phyloP scores from a whole-genome alignment of 2,329 filamentous ascomycete genomes.

The Aspergillus pseudoviridinutans region DNA sequence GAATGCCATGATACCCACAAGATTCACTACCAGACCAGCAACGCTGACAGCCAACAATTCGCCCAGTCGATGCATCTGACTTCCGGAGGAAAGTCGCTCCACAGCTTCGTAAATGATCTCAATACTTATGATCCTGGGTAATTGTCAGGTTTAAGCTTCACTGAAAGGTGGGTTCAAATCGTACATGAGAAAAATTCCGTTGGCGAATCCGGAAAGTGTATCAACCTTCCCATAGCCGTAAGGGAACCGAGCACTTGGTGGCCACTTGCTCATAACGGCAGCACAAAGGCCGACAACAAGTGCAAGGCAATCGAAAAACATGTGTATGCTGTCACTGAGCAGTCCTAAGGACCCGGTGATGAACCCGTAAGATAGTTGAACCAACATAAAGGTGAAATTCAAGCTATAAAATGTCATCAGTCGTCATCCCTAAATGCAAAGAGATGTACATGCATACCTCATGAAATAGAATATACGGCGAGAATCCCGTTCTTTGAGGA shows the following conservation, averaged over 20 bases:
- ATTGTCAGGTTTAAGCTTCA: conserved; percentile 10
- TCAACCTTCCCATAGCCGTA: conserved; percentile 98
- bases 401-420: conserved; percentile 53
- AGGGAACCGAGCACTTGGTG: conserved; percentile 79
- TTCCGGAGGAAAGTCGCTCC: conserved; percentile 78
- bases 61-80: conserved; percentile 74
- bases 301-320: conserved; percentile 98
- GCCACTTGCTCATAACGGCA: conserved; percentile 95
- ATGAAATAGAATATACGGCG: conserved; percentile 97
- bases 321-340: conserved; percentile 97
- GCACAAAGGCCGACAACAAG: conserved; percentile 86
- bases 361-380: conserved; percentile 93
- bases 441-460: conserved; percentile 53
- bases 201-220: conserved; percentile 91
- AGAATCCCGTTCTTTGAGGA: conserved; percentile 87
- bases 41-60: conserved; percentile 88
- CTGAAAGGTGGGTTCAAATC: conserved; percentile 20
- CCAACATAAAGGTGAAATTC: conserved; percentile 90
- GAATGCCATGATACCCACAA: conserved; percentile 87
- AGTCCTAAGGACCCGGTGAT: conserved; percentile 88
- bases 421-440: neutral
- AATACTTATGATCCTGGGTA: conserved; percentile 75
- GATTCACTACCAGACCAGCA: conserved; percentile 80
- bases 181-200: conserved; percentile 89
- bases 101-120: conserved; percentile 95